Evolutionary conservation across 169 alveolate species (phyloP).

Genomic region (Plasmodium malariae): DNA sequence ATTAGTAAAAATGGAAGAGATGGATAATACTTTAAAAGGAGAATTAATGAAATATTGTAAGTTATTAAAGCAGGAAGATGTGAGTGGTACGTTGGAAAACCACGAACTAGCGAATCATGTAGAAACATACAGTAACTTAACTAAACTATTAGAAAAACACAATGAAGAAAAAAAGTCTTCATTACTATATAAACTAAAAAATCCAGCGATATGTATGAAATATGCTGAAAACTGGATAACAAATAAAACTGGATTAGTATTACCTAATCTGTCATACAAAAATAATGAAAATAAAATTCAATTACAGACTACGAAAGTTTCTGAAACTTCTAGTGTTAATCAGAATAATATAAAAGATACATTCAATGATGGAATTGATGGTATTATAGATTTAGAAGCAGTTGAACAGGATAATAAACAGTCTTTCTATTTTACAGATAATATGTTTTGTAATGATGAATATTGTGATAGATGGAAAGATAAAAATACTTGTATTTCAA

Average conservation of each 20-base stretch:
- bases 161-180: background rate
- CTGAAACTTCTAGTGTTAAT: too few species aligned
- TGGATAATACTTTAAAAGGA: background rate
- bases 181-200: background rate
- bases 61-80: background rate
- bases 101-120: background rate
- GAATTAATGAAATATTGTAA: background rate
- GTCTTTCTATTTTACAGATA: background rate
- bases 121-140: background rate
- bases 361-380: background rate
- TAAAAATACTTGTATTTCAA: background rate
- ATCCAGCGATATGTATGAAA: constrained; percentile 13
- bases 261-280: background rate
- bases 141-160: background rate
- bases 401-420: background rate
- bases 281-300: background rate
- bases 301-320: background rate
- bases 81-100: background rate
- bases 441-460: constrained; percentile 1
- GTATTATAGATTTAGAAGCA: background rate
- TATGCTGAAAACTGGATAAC: background rate
- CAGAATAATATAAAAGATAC: too few species aligned
- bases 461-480: background rate
- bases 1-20: background rate
- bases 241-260: constrained; percentile 1